Conservation (phyloP, 2,329 filamentous ascomycete genomes). For the Neurospora sp. region DNA sequence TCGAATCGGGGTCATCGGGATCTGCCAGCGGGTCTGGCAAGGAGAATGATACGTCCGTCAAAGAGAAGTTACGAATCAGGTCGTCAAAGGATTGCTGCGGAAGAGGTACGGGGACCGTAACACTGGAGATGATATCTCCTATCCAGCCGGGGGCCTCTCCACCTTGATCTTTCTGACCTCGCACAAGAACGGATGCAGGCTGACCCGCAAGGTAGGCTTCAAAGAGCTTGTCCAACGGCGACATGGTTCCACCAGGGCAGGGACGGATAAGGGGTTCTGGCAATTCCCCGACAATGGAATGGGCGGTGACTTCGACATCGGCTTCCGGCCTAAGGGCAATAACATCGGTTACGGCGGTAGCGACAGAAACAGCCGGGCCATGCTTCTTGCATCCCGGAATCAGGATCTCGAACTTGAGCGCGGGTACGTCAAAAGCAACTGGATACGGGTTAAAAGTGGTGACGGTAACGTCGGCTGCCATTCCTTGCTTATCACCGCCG, state of each 20-base stretch:
- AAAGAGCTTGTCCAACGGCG: constrained; percentile 75
- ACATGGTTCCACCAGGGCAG: constrained; percentile 69
- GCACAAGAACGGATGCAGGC: constrained; percentile 70
- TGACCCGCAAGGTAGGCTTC: constrained; percentile 73
- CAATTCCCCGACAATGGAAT: constrained; percentile 61
- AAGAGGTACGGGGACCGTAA: constrained; percentile 77
- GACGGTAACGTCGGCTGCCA: constrained; percentile 72
- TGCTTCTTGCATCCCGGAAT: constrained; percentile 68
- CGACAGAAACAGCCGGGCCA: constrained; percentile 68
- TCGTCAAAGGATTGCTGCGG: constrained; percentile 73
- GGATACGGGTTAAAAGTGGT: constrained; percentile 68
- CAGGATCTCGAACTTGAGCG: constrained; percentile 74
- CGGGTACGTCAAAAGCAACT: constrained; percentile 63
- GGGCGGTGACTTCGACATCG: constrained; percentile 58
- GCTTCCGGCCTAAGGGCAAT: constrained; percentile 59
- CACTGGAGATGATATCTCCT: constrained; percentile 64
- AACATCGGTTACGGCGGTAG: constrained; percentile 58
- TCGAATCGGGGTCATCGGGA: constrained; percentile 59
- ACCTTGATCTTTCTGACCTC: constrained; percentile 59
- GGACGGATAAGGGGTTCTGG: constrained; percentile 60
- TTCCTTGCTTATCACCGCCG: constrained; percentile 45
- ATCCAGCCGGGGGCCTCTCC: constrained; percentile 73
- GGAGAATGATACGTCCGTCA: constrained; percentile 76
- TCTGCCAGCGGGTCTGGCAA: constrained; percentile 74
- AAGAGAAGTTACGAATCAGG: constrained; percentile 77